phyloP scores from a whole-genome alignment of 352 stramenopile species.

The Pythium grandisporangium region DNA sequence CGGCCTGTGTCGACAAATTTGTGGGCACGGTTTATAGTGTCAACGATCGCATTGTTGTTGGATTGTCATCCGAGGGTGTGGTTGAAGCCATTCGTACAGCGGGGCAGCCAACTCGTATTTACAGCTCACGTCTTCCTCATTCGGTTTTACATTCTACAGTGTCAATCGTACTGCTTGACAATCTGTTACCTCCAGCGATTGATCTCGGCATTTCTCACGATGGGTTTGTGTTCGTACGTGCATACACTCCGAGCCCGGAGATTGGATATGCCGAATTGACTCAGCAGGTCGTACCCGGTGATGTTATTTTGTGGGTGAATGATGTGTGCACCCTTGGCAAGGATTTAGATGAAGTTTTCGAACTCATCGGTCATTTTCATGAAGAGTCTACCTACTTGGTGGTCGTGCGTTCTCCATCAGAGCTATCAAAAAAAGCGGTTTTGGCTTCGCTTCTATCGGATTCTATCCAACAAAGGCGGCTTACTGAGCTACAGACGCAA shows the following conservation, averaged over 20 bases:
- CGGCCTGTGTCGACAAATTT: no score
- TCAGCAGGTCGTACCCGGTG: constrained; percentile 54
- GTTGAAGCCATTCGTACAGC: constrained; percentile 3
- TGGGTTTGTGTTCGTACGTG: constrained; percentile 9
- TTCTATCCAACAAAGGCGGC: no score
- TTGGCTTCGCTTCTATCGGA: no score
- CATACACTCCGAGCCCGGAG: not conserved
- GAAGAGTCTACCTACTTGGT: no score
- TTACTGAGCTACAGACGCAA: no score
- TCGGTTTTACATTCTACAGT: constrained; percentile 46
- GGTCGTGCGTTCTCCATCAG: no score
- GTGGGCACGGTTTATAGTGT: constrained; percentile 9
- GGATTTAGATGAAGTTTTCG: constrained; percentile 24
- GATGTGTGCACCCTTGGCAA: constrained; percentile 15
- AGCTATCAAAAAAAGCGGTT: no score
- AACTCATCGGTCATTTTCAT: constrained; percentile 10
- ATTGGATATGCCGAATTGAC: constrained; percentile 39
- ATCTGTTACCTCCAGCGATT: constrained; percentile 23
- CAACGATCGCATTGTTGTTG: constrained; percentile 9
- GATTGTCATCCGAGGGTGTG: constrained; percentile 8
- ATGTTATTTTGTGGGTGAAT: constrained; percentile 54
- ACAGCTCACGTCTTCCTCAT: constrained; percentile 20
- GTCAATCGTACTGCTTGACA: constrained; percentile 51
- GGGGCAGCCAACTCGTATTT: constrained; percentile 4
- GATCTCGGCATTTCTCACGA: constrained; percentile 13